Conservation (phyloP, 2,329 filamentous ascomycete genomes). For the Exophiala xenobiotica region DNA sequence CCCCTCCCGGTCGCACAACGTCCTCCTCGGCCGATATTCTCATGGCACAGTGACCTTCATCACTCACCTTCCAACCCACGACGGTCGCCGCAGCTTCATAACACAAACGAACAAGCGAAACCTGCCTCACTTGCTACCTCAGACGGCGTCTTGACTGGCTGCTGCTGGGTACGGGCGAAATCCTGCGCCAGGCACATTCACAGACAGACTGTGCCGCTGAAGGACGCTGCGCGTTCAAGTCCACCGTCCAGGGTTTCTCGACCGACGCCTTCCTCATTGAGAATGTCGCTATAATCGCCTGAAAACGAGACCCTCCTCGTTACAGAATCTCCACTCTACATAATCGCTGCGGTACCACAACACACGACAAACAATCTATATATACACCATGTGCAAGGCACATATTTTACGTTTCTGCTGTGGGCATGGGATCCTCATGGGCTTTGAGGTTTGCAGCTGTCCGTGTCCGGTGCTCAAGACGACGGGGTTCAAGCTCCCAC, state of each 20-base stretch:
- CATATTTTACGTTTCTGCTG: slow-evolving; percentile 31
- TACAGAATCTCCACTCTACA: slow-evolving; percentile 12
- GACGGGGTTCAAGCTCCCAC: slow-evolving; percentile 27
- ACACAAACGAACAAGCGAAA: neutral
- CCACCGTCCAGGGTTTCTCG: neutral
- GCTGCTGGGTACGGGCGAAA: neutral
- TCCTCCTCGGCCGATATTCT: neutral
- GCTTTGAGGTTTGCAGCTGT: slow-evolving; percentile 26
- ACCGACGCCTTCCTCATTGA: slow-evolving; percentile 2
- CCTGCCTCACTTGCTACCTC: neutral
- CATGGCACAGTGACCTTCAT: neutral
- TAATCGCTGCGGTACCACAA: neutral
- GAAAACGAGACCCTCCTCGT: slow-evolving; percentile 5
- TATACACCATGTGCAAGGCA: slow-evolving; percentile 30
- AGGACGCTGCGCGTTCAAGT: neutral
- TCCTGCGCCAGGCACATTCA: no score
- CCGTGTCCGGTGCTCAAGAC: slow-evolving; percentile 30
- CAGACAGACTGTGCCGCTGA: no score
- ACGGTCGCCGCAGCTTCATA: no score
- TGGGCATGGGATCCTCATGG: slow-evolving; percentile 30
- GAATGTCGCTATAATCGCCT: slow-evolving; percentile 12
- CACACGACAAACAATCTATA: neutral
- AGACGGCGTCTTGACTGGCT: slow-evolving; percentile 4
- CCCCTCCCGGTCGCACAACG: neutral
- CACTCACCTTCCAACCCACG: neutral